Base-by-base conservation (phyloP, 768 basidiomycete genomes). In the Tulasnella sp. region DNA sequence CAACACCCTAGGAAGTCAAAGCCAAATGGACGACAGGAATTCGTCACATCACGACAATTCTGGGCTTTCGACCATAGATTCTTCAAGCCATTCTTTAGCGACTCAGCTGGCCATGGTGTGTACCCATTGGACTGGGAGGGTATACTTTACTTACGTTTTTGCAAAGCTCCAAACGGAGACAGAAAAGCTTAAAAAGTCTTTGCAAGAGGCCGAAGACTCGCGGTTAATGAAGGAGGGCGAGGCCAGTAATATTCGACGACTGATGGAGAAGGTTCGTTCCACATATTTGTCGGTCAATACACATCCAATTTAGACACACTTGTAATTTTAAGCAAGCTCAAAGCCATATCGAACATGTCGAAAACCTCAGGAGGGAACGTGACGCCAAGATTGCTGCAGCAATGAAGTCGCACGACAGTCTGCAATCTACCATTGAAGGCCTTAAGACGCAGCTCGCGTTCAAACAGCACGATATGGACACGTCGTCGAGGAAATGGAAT, bases 191-290 rank as follows among this genome's bases (percentile, higher is more conserved):
- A 26, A 38, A 23, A 41, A 19, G 11, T 58, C 56, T 11, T 50
- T 58, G 45, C 11, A 50, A 27, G 24, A 58, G 9, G 56, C 32
- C 9, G 24, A 30, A 47, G 26, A 50, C 17, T 27, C 29, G 43
- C 24, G 34, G 29, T 4, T 58, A 32, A 48, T 58, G 56, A 58
- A 58, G 48, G 56, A 58, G 32, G 56, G 56, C 4, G 47, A 58
- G 34, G 56, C 48, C 27, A 58, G 48, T 50, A 58, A 58, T 30
- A 50, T 58, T n/a, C 29, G 44, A 58, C 43, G 56, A 21, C n/a
- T 30, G 24, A 26, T 58, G 24, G 56, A 58, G 26, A 47, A 58
- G 56, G 56, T 58, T n/a, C 15, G 45, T 29, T 42, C 15, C 19
- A 3, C 27, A 11, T 23, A 23, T 11, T 44, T 17, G 19, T 26